These are phyloP conservation scores for Apiospora sp. DNA, from an alignment of 2,329 filamentous ascomycete species.

Conservation along the genomic window DNA sequence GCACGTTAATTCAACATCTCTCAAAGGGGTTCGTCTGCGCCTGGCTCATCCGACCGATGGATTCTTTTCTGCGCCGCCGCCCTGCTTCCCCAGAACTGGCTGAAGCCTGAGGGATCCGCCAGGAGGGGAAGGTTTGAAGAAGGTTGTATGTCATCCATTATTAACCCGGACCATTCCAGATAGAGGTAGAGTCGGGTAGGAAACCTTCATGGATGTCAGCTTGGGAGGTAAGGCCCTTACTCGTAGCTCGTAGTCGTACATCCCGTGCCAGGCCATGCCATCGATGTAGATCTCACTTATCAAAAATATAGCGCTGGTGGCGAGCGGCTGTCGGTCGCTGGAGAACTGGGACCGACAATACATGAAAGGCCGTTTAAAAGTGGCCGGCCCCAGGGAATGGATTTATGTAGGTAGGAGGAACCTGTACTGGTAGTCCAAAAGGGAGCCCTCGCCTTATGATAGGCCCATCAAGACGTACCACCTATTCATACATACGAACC, in stretches of 20 bases:
- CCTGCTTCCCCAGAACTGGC: not conserved
- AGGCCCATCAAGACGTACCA: not conserved
- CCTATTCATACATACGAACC: not conserved
- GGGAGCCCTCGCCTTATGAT: not conserved
- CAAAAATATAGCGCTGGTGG: not conserved
- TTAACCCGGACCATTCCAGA: conserved; percentile 8
- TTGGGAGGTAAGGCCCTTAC: not conserved
- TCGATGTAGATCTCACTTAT: not conserved
- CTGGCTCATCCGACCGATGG: conserved; percentile 3
- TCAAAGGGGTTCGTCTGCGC: not conserved
- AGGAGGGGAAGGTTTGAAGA: conserved; percentile 20
- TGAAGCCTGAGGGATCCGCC: not conserved
- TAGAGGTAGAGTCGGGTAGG: conserved; percentile 8
- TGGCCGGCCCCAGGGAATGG: not conserved
- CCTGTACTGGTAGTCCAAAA: not conserved
- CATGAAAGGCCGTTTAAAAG: conserved; percentile 2
- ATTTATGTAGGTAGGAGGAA: not conserved
- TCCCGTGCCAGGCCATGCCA: not conserved
- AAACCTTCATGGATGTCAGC: conserved; percentile 10
- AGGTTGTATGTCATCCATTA: conserved; percentile 20
- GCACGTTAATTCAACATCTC: not conserved
- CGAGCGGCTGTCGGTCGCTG: not conserved
- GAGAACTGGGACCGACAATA: not conserved
- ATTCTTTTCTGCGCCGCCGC: not conserved
- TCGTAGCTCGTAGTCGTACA: conserved; percentile 20